These are phyloP conservation scores for Talaromyces verruculosus DNA, from an alignment of 2,329 filamentous ascomycete genomes.

Conservation along the genomic window DNA sequence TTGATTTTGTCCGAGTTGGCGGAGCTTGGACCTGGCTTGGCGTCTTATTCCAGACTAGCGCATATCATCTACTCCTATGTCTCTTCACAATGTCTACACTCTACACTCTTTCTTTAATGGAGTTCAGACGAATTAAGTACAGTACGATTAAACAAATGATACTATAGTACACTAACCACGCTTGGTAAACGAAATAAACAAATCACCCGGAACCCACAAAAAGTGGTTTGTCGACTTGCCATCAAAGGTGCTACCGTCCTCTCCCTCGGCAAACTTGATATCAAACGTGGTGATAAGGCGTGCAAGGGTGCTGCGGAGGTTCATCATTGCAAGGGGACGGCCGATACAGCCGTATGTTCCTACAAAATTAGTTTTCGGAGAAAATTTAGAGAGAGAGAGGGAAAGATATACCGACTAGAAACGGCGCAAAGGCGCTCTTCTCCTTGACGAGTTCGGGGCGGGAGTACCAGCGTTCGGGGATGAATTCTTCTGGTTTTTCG, in stretches of 20 bases:
- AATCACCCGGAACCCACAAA: conserved; percentile 28
- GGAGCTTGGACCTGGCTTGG: conserved; percentile 15
- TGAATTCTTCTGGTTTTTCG: conserved; percentile 29
- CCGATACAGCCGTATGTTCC: conserved; percentile 41
- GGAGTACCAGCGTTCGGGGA: conserved; percentile 41
- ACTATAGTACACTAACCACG: conserved; percentile 1
- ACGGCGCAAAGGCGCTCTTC: conserved; percentile 37
- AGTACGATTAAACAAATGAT: not conserved
- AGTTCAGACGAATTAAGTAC: not conserved
- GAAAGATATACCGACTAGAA: conserved; percentile 30
- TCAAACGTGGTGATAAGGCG: conserved; percentile 38
- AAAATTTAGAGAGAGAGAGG: not conserved
- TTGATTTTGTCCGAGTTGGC: not conserved
- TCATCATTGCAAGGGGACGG: conserved; percentile 38
- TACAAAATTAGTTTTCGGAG: conserved; percentile 18
- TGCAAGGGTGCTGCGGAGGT: conserved; percentile 37
- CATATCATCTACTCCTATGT: not conserved
- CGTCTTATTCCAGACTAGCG: not conserved
- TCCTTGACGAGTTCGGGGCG: conserved; percentile 37
- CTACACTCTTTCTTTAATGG: not conserved
- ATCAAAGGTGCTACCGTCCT: conserved; percentile 36
- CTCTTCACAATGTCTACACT: not conserved
- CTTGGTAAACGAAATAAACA: conserved; percentile 25
- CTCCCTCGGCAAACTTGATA: conserved; percentile 35
- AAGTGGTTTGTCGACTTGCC: conserved; percentile 40